These are phyloP conservation scores for Massariosphaeria phaeospora DNA, from an alignment of 495 filamentous ascomycete species.

Conservation along the genomic window DNA sequence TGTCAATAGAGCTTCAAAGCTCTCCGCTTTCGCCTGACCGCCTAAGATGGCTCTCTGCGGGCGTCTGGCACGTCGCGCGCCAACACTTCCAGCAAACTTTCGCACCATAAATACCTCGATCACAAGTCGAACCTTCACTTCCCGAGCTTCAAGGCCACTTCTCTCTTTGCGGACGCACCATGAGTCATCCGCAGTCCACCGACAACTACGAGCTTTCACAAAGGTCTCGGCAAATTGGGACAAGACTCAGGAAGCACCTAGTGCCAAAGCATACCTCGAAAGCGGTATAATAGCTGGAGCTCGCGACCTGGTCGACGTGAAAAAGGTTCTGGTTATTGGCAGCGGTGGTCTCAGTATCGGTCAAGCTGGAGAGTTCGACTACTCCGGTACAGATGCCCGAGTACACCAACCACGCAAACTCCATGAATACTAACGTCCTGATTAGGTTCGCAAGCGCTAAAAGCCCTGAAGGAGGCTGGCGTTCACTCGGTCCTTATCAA, in stretches of 20 bases:
- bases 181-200: conserved; percentile 18
- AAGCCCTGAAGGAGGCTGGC: conserved; percentile 83
- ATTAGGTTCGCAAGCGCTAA: conserved; percentile 76
- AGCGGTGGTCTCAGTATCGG: conserved; percentile 96
- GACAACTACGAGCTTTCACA: conserved; percentile 30
- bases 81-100: conserved; percentile 22
- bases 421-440: neutral
- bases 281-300: conserved; percentile 75
- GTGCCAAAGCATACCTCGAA: conserved; percentile 79
- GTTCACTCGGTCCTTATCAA: conserved; percentile 95
- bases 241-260: conserved; percentile 61
- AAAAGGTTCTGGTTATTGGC: conserved; percentile 96
- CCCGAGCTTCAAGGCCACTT: conserved; percentile 13
- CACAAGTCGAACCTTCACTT: conserved; percentile 14
- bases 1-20: conserved; percentile 23
- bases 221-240: conserved; percentile 25
- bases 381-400: conserved; percentile 63
- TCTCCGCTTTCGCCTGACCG: conserved; percentile 8
- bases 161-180: conserved; percentile 8
- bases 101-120: conserved; percentile 12
- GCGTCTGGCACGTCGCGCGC: conserved; percentile 33
- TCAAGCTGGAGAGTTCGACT: conserved; percentile 98
- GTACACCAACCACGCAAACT: neutral
- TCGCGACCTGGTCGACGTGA: conserved; percentile 76
- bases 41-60: conserved; percentile 35